A percentile compares a stretch with the other conserved stretches of the same genome.
Conservation (phyloP, 2,329 filamentous ascomycete species). For the Hysterium pulicare region DNA sequence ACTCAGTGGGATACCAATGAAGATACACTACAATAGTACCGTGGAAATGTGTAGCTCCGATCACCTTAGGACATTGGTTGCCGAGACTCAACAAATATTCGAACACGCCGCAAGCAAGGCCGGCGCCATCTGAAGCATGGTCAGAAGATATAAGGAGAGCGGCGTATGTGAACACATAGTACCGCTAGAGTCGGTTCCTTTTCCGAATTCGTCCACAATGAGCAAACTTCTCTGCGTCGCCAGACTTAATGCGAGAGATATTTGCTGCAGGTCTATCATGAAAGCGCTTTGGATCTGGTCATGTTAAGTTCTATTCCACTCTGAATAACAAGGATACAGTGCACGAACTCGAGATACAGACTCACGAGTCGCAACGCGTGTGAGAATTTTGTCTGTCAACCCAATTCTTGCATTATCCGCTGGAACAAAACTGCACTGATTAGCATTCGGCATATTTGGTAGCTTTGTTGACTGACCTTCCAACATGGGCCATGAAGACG, state of each 20-base stretch:
- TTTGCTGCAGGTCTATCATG: conserved; percentile 84
- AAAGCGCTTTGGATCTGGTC: conserved; percentile 60
- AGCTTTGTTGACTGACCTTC: conserved; percentile 44
- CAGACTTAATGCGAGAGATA: conserved; percentile 70
- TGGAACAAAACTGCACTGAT: conserved; percentile 69
- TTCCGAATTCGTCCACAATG: conserved; percentile 89
- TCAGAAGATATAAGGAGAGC: too few relatives aligned
- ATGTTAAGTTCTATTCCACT: not conserved
- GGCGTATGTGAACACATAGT: too few relatives aligned
- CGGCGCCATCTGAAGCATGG: conserved; percentile 60
- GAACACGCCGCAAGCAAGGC: conserved; percentile 60
- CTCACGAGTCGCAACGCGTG: conserved; percentile 73
- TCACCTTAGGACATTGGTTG: conserved; percentile 54
- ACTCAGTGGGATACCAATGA: conserved; percentile 45
- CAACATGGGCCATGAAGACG: conserved; percentile 87
- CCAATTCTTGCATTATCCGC: conserved; percentile 74
- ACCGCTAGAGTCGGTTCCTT: conserved; percentile 58
- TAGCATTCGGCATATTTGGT: conserved; percentile 1
- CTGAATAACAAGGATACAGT: too few relatives aligned
- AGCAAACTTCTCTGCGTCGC: conserved; percentile 75
- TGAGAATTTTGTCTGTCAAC: conserved; percentile 88
- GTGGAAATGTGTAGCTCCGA: conserved; percentile 63
- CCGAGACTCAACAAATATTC: conserved; percentile 53
- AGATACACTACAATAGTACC: conserved; percentile 42
- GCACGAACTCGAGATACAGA: conserved; percentile 55